Evolutionary conservation across 2,329 filamentous ascomycete species (phyloP).

Genomic region (Fusarium proliferatum): DNA sequence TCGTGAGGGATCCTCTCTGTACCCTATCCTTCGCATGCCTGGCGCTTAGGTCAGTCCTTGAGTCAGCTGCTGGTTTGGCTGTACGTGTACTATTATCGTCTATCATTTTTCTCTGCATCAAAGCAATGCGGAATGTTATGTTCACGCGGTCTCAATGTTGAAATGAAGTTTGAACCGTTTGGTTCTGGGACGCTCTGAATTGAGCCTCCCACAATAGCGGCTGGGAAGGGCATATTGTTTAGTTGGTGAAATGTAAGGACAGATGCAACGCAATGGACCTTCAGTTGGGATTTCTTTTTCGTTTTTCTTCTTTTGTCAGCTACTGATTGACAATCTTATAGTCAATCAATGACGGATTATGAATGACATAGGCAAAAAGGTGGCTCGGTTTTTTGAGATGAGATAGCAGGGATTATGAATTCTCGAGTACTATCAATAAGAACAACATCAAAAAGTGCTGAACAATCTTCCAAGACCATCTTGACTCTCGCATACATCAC

Average conservation of each 20-base stretch:
- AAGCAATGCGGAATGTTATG: slow-evolving; percentile 1
- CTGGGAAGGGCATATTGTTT: slow-evolving; percentile 6
- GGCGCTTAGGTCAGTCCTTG: slow-evolving; percentile 42
- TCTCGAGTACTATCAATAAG: background rate
- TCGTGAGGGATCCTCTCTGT: slow-evolving; percentile 51
- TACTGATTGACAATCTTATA: background rate
- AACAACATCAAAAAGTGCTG: slow-evolving; percentile 16
- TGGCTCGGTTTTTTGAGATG: slow-evolving; percentile 2
- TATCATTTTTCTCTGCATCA: slow-evolving; percentile 1
- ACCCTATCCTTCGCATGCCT: slow-evolving; percentile 55
- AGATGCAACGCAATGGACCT: slow-evolving; percentile 1
- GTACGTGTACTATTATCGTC: slow-evolving; percentile 40
- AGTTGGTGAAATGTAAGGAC: background rate
- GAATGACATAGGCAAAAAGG: slow-evolving; percentile 28
- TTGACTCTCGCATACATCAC: background rate
- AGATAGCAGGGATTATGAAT: slow-evolving; percentile 2
- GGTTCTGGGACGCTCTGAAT: background rate
- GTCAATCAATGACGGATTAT: slow-evolving; percentile 25
- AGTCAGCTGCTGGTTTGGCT: slow-evolving; percentile 26
- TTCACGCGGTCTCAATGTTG: slow-evolving; percentile 1
- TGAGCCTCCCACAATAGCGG: background rate
- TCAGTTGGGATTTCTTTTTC: background rate
- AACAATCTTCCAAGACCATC: background rate
- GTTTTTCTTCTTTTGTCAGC: slow-evolving; percentile 11
- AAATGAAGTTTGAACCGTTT: slow-evolving; percentile 4